Base-by-base conservation (phyloP, 306 rosid species). In the Parietaria judaica region DNA sequence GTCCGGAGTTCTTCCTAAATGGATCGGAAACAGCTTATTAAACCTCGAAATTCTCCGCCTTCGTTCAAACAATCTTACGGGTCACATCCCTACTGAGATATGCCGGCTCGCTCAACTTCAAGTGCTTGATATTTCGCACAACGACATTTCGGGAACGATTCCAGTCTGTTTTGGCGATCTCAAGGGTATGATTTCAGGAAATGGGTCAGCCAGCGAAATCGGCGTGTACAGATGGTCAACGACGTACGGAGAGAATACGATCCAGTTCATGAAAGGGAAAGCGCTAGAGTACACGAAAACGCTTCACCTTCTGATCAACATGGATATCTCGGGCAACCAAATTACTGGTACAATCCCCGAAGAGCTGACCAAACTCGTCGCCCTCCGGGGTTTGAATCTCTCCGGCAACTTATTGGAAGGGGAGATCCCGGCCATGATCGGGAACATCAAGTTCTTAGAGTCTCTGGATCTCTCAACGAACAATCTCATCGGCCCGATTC, bases 281-380 rank as follows among this genome's bases (percentile, higher is more conserved):
- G 43, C 38, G 0, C 46, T 61, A 7, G 70, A 67, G 11, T 79
- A 74, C 71, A 72, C 37, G 0, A 61, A 64, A 17, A 67, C 36
- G 43, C 75, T 79, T 14, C 62, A 69, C n/a, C 50, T 64, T 3
- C 14, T 71, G 54, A 64, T 64, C 31, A 14, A 43, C 5, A 71
- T 79, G 64, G 83, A 79, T 57, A 71, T 80, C 15, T 80, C 81
- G 14, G 4, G 38, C 14, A 76, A 73, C 70, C 55, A 67, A 37
- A 53, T 80, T 38, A 23, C 1, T 0, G 84, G 74, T 46, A 74
- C 60, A 14, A 80, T 79, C 61, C 81, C 69, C 0, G 31, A 36
- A 11, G 54, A 57, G 36, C 9, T 72, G 11, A 55, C 79, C 60
- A 47, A 6, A 55, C 79, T 80, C 31, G 7, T 23, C 12, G 70